A percentile compares a stretch with the other conserved stretches of the same genome.
These are phyloP conservation scores for Picea glauca DNA, from an alignment of 75 land plant genomes.

Conservation along the genomic window DNA sequence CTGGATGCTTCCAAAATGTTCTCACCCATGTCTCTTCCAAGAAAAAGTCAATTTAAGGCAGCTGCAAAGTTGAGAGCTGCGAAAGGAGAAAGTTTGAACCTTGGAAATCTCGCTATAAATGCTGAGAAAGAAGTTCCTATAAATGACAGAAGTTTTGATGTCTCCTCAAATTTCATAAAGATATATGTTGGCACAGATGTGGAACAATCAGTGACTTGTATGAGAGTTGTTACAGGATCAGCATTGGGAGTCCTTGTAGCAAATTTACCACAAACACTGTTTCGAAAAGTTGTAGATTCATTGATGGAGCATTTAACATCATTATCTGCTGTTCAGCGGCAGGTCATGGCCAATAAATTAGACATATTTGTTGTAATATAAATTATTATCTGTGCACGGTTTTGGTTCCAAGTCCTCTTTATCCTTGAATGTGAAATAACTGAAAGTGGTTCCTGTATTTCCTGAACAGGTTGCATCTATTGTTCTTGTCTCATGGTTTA, in stretches of 20 bases:
- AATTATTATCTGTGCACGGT: neutral
- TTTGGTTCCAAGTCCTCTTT: neutral
- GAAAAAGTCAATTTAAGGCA: constrained; percentile 77
- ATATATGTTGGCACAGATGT: constrained; percentile 90
- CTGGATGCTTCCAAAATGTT: constrained; percentile 91
- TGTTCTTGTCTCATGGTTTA: constrained; percentile 93
- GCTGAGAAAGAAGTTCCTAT: constrained; percentile 19
- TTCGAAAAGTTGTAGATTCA: constrained; percentile 48
- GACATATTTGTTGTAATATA: neutral
- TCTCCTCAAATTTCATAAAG: constrained; percentile 28
- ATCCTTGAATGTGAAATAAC: neutral
- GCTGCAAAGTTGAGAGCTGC: constrained; percentile 91
- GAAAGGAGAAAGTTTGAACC: constrained; percentile 44
- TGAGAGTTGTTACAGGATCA: constrained; percentile 73
- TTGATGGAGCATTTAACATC: constrained; percentile 60
- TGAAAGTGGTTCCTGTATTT: neutral
- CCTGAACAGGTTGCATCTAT: constrained; percentile 80
- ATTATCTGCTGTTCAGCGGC: constrained; percentile 80
- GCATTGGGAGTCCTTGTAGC: constrained; percentile 89
- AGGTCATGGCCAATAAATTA: constrained; percentile 44
- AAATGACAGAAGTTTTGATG: constrained; percentile 40
- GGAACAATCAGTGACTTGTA: constrained; percentile 84
- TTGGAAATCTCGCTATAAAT: constrained; percentile 20
- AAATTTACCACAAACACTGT: constrained; percentile 46
- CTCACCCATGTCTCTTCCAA: constrained; percentile 82